phyloP scores from a whole-genome alignment of 164 flowering plant species.

The Annona cherimola region DNA sequence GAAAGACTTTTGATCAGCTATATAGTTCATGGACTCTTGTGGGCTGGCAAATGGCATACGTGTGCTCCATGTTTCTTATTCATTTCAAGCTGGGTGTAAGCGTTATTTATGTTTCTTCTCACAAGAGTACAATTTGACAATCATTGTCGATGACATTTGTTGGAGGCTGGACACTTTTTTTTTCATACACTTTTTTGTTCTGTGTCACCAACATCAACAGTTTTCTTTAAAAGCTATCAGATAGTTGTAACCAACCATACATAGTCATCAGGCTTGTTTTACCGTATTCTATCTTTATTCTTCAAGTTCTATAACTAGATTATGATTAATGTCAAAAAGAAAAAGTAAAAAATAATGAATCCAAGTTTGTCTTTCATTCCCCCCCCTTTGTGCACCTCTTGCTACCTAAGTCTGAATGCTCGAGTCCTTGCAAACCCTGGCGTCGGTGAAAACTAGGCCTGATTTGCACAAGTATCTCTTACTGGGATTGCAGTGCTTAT shows the following conservation, averaged over 20 bases:
- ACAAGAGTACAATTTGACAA: background rate
- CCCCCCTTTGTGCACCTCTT: background rate
- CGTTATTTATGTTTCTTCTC: background rate
- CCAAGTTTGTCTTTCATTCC: too few species aligned
- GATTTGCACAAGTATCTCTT: constrained; percentile 54
- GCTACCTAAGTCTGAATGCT: background rate
- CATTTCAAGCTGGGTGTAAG: too few species aligned
- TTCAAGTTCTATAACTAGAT: too few species aligned
- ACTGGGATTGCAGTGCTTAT: constrained; percentile 65
- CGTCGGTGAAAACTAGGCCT: constrained; percentile 59
- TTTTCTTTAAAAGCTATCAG: too few species aligned
- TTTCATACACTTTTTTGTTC: too few species aligned
- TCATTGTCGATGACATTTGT: background rate
- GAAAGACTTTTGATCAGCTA: background rate
- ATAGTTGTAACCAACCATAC: too few species aligned
- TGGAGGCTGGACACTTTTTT: background rate
- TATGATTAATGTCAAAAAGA: too few species aligned
- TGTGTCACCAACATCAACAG: too few species aligned
- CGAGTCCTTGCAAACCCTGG: constrained; percentile 58
- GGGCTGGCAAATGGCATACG: background rate
- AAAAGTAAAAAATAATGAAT: too few species aligned
- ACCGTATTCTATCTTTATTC: too few species aligned
- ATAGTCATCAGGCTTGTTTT: too few species aligned
- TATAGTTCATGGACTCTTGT: background rate
- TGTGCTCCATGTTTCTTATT: too few species aligned